Conservation (phyloP, 108 stramenopile species). For the Skeletonema tropicum region DNA sequence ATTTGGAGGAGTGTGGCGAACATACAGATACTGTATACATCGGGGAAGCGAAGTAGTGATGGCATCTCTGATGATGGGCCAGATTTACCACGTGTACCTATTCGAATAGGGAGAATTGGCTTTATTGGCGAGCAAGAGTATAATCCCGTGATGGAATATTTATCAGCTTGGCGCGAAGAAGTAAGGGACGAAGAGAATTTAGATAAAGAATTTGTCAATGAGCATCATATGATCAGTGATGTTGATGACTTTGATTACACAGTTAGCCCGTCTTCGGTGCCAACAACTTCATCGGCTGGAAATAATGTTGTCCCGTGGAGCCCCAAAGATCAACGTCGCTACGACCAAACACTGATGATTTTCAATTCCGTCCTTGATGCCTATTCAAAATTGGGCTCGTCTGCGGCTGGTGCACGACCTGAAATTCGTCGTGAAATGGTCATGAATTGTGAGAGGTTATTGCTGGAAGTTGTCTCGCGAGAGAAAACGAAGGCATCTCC, state of each 20-base stretch:
- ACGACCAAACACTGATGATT: conserved; percentile 32
- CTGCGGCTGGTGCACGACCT: conserved; percentile 10
- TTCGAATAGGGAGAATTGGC: conserved; percentile 9
- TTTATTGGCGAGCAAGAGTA: neutral
- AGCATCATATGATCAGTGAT: neutral
- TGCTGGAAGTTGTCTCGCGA: conserved; percentile 33
- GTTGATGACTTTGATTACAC: neutral
- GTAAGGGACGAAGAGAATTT: conserved; percentile 1
- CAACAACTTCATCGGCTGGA: neutral
- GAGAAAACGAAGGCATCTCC: conserved; percentile 11
- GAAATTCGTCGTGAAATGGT: conserved; percentile 41
- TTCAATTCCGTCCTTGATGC: conserved; percentile 42
- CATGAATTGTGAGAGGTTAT: conserved; percentile 29
- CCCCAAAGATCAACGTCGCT: conserved; percentile 39
- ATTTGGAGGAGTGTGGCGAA: conserved; percentile 31
- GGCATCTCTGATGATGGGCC: neutral
- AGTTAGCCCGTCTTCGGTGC: neutral
- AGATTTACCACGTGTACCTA: conserved; percentile 1
- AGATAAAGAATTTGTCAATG: neutral
- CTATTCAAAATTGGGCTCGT: conserved; percentile 36
- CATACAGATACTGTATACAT: conserved; percentile 26
- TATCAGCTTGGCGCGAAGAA: conserved; percentile 2
- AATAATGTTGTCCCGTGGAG: conserved; percentile 9
- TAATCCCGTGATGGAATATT: neutral
- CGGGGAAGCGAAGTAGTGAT: neutral